Base-by-base conservation (phyloP, 2,329 filamentous ascomycete genomes). In the Nectriaceae sp. region DNA sequence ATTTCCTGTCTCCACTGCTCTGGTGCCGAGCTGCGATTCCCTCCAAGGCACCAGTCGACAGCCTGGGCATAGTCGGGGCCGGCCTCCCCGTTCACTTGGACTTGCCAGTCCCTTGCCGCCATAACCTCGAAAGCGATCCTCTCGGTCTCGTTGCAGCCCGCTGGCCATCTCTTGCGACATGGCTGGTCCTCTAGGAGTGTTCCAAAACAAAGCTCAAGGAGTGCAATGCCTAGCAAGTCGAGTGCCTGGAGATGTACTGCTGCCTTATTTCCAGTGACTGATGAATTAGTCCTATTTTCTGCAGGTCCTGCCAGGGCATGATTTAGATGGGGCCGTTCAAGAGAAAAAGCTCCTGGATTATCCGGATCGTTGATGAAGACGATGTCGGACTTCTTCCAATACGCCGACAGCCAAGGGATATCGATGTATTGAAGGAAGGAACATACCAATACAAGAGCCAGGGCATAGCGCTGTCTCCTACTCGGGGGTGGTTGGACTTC, bases 371-470 rank as follows among this genome's bases (percentile, higher is more conserved):
- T 16, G 26, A 39, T 16, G 31, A 53, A 50, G n/a, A 42, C 4
- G 18, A 65, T 56, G 21, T 62, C 57, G 1, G 33, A 35, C n/a
- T 58, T 60, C 5, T 24, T 52, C 3, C 43, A 53, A 1, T 51
- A 43, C 0, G 31, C 24, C 0, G 54, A 39, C 6, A 65, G 44
- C 63, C 62, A 67, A 1, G 58, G 58, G 0, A 61, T 55, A 3
- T 56, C 54, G 0, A 60, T 42, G 0, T 66, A 49, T 38, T 66
- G 63, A 1, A 67, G 45, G 35, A 63, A 64, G 1, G 60, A 63
- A 1, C 61, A 65, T 3, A 62, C 56, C 5, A 65, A 15, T 4
- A 42, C 56, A 0, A 67, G 38, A 1, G 64, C 52, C 1, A 66
- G 36, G 1, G 40, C 29, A 26, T 55, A 62, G 2, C 61, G 53